Evolutionary conservation across 345 rosid species (phyloP), one percentile per base, ranked within the genome.

Genomic region (Aurinia saxatilis): DNA sequence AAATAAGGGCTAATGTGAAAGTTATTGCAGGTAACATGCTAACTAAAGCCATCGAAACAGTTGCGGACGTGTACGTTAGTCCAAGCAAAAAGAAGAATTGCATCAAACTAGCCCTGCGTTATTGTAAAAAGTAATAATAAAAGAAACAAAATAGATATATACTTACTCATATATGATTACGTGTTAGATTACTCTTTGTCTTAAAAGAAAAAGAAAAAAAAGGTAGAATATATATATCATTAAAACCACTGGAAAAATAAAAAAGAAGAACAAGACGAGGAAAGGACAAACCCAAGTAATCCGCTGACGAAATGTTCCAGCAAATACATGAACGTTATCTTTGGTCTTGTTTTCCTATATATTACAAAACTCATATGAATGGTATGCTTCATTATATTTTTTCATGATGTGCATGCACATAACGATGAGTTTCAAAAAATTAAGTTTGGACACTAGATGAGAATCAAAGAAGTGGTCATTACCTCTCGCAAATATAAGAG

Each of bases 81-180:
- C 96, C 92, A 30, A 80, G 79, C 31, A 88, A 82, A 72, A 85
- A 81, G 70, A 79, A 76, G 65, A 74, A 83, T 61, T 88, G 92
- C n/a, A 84, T 67, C 30, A 88, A 74, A 29, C 89, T 80, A 66
- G 83, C 77, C 78, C 95, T 84, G 81, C 73, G 46, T 52, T 37
- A 34, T 46, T 52, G 15, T 7, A 2, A 34, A 13, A 39, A 34
- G 6, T 19, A 9, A 4, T 10, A 48, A 30, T 8, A 13, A 30
- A 33, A 57, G 21, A 57, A 57, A 48, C 46, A 36, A 47, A 47
- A 39, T 65, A 34, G 23, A 45, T 23, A 23, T 64, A 46, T 9
- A 12, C 33, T 44, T 31, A 64, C 23, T 65, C 54, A 54, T 45
- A 45, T 46, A 21, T 19, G 8, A 36, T 57, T 17, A 49, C 72